A percentile compares a stretch with the other conserved stretches of the same genome.
phyloP scores from a whole-genome alignment of 495 filamentous ascomycete genomes.

The Lophiostoma macrostomum region DNA sequence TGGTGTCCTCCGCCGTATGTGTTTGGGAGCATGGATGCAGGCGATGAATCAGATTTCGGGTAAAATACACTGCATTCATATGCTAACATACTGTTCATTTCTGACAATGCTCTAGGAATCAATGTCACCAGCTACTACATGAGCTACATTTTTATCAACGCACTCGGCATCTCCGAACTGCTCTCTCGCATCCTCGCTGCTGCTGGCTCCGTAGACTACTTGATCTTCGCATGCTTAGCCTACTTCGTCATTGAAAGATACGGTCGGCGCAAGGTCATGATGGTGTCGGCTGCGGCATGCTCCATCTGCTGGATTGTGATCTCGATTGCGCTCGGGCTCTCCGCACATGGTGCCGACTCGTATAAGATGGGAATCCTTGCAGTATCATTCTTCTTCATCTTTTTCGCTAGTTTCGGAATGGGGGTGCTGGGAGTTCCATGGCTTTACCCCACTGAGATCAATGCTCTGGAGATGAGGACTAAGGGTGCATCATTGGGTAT shows the following conservation, averaged over 20 bases:
- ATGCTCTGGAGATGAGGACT: slow-evolving; percentile 38
- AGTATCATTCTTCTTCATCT: slow-evolving; percentile 37
- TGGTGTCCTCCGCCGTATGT: slow-evolving; percentile 35
- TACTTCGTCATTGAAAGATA: slow-evolving; percentile 40
- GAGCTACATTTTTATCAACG: slow-evolving; percentile 37
- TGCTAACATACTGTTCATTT: not conserved
- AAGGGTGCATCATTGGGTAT: slow-evolving; percentile 36
- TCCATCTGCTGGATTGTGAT: slow-evolving; percentile 40
- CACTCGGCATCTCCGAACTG: slow-evolving; percentile 32
- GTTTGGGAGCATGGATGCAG: slow-evolving; percentile 38
- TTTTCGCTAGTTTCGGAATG: slow-evolving; percentile 38
- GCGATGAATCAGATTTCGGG: slow-evolving; percentile 37
- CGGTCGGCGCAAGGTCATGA: slow-evolving; percentile 36
- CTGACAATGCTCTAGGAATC: too few relatives aligned
- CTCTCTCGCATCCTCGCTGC: slow-evolving; percentile 34
- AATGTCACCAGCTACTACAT: slow-evolving; percentile 35
- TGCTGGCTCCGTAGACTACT: slow-evolving; percentile 37
- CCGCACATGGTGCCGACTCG: slow-evolving; percentile 31
- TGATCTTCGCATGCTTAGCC: slow-evolving; percentile 37
- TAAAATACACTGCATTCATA: too few relatives aligned
- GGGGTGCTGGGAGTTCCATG: slow-evolving; percentile 39
- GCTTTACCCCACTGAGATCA: slow-evolving; percentile 39
- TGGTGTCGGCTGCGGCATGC: slow-evolving; percentile 35
- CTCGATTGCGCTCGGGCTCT: slow-evolving; percentile 33
- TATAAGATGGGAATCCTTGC: slow-evolving; percentile 36